Evolutionary conservation across 495 filamentous ascomycete genomes (phyloP), one percentile per base, ranked within the genome.

Genomic region (Penicillium macrosclerotiorum): DNA sequence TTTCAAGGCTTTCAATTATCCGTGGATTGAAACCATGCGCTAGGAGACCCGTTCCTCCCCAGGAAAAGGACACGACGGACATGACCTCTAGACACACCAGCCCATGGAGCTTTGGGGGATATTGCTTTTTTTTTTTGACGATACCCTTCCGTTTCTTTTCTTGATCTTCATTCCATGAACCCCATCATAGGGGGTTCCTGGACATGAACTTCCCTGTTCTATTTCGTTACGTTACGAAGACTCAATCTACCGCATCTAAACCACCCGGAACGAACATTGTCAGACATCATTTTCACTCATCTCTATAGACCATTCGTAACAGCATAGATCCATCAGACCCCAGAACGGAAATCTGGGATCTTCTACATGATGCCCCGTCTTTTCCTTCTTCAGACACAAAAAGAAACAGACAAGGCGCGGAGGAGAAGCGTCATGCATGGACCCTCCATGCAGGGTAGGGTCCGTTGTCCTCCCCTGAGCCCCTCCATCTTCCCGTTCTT

Each of bases 251-350:
- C 24, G 13, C n/a, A 42, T 6, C 34, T 47, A 31, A 38, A 42
- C 24, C 49, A 49, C n/a, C n/a, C n/a, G n/a, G n/a, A n/a, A n/a
- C n/a, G n/a, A 29, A 55, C 37, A 46, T 56, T 52, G 44, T 52
- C 49, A 56, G 57, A 57, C 47, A 59, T 56, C 53, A 55, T 61
- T 58, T 62, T 59, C 54, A 60, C 62, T 64, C 61, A 65, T 61
- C 64, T 73, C 64, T 68, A 68, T 66, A 75, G 60, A 64, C 65
- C 65, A 68, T 64, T 66, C 72, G 67, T 75, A 71, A 76, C 72
- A 64, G 59, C 67, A 70, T 71, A 63, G 65, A 63, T 59, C 60
- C 62, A 60, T 61, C 53, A 54, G 47, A 59, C 51, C 37, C 42
- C 31, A 20, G 26, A 36, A 49, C 45, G 43, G 26, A 45, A 29